Conservation (phyloP, 1,284 basidiomycete genomes). For the Leccinum fallax region DNA sequence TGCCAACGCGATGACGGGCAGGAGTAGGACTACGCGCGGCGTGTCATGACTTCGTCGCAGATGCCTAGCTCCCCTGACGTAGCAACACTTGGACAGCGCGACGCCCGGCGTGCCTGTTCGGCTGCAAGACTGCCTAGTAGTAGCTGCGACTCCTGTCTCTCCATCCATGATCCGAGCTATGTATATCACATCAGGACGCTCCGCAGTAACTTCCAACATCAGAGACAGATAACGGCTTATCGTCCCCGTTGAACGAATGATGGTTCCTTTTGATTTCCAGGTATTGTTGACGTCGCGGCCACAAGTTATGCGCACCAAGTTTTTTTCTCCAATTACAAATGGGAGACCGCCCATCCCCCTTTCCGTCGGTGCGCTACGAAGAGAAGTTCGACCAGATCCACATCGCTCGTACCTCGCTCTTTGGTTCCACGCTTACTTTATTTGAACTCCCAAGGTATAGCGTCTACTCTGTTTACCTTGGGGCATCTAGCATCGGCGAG, state of each 20-base stretch:
- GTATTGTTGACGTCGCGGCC: background rate
- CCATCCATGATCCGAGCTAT: too few relatives aligned
- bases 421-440: too few relatives aligned
- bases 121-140: background rate
- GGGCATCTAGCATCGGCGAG: background rate
- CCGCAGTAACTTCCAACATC: too few relatives aligned
- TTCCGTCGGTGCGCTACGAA: background rate
- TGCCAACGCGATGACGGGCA: background rate
- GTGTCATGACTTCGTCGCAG: background rate
- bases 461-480: background rate
- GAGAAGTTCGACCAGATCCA: background rate
- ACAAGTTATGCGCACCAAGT: background rate
- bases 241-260: background rate
- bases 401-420: too few relatives aligned
- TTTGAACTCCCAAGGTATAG: background rate
- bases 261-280: background rate
- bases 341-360: too few relatives aligned
- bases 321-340: too few relatives aligned
- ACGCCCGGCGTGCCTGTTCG: background rate
- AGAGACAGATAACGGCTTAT: background rate
- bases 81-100: background rate
- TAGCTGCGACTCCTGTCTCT: too few relatives aligned
- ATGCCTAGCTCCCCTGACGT: background rate
- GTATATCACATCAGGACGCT: too few relatives aligned
- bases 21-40: background rate